Base-by-base conservation (phyloP, 495 filamentous ascomycete species). In the Trichoderma virens region DNA sequence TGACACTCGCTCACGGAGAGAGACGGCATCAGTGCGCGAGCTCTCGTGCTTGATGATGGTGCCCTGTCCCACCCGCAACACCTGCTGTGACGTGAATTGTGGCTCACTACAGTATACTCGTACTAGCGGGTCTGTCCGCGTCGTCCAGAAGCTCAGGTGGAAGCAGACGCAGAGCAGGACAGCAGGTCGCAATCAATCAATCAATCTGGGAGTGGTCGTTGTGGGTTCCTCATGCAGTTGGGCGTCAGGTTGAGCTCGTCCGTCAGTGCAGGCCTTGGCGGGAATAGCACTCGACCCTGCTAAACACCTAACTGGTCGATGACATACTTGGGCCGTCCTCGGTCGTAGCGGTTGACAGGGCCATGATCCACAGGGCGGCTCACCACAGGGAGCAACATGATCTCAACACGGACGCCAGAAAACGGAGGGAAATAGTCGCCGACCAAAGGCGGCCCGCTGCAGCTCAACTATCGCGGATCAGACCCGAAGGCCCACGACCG, bases 221-320 rank as follows among this genome's bases (percentile, higher is more conserved):
- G 20, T 56, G 51, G 23, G 23, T 56, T 56, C 25, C 8, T 56
- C 51, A 27, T 56, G 23, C 47, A 14, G 51, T 30, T 30, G 51
- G 51, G 51, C 51, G 51, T 27, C 27, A 56, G 51, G 51, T 56
- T 56, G 51, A 56, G 51, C 51, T 56, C 51, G 51, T 8, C 47
- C 25, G 51, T 56, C 25, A 16, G 7, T 28, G 20, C 51, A 28
- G 23, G 51, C 13, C 51, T 56, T 56, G 51, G 51, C 51, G n/a
- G n/a, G n/a, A n/a, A 56, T 11, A 56, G 5, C 28, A 23, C 51
- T n/a, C n/a, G n/a, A 28, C 51, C 51, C 51, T 56, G 51, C 51
- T 27, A 56, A 56, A 27, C 23, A 18, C 23, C 27, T 56, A 27
- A 56, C 5, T 14, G 23, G 6, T 5, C 8, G 47, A 27, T 27